These are phyloP conservation scores for Tephrocybe sp. DNA, from an alignment of 768 basidiomycete species.

Conservation along the genomic window DNA sequence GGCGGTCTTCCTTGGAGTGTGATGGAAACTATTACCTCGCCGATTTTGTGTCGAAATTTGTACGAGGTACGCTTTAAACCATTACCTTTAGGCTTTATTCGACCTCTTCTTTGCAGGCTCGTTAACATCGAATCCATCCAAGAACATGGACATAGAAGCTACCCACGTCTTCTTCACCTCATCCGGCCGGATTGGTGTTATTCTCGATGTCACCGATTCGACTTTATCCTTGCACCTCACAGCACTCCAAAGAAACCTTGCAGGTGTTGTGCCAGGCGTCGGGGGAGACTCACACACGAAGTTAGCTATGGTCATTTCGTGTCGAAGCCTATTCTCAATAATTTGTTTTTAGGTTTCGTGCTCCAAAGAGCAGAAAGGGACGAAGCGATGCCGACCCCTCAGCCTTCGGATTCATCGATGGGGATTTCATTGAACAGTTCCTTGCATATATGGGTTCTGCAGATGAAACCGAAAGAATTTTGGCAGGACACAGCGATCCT, in stretches of 20 bases:
- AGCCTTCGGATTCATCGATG: constrained; percentile 82
- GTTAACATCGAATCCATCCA: constrained; percentile 43
- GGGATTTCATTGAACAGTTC: constrained; percentile 78
- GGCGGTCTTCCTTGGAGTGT: constrained; percentile 48
- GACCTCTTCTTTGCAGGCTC: constrained; percentile 57
- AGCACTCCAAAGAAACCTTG: constrained; percentile 74
- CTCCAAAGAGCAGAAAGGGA: constrained; percentile 57
- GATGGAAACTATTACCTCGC: constrained; percentile 73
- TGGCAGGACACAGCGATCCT: constrained; percentile 54
- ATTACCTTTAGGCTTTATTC: not conserved
- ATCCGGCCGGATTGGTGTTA: constrained; percentile 73
- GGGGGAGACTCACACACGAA: constrained; percentile 64
- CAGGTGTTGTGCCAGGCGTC: constrained; percentile 43
- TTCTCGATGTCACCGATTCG: constrained; percentile 57
- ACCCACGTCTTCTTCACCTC: constrained; percentile 75
- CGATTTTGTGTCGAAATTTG: constrained; percentile 75
- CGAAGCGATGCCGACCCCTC: constrained; percentile 53
- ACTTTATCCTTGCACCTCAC: constrained; percentile 56
- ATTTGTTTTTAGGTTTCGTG: constrained; percentile 52
- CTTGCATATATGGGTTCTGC: constrained; percentile 39
- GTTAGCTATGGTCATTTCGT: constrained; percentile 21
- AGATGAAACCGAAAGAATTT: constrained; percentile 45
- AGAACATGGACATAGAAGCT: constrained; percentile 41
- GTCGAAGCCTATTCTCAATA: constrained; percentile 1
- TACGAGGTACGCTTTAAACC: constrained; percentile 45